These are phyloP conservation scores for Dactylellina leptospora DNA, from an alignment of 2,329 filamentous ascomycete genomes.

Conservation along the genomic window DNA sequence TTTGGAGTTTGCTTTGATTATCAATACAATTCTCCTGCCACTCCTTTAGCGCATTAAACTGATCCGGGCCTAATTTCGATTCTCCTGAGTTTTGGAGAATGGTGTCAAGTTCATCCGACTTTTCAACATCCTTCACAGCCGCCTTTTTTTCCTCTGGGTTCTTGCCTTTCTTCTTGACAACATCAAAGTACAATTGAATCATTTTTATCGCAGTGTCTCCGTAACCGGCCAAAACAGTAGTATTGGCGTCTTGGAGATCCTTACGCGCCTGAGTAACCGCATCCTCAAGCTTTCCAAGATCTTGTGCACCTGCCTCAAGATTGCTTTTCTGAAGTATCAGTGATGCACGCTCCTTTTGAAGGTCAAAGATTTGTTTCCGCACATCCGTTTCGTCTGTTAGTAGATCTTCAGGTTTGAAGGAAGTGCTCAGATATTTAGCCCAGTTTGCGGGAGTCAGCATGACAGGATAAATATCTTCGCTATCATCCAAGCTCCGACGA, in stretches of 20 bases:
- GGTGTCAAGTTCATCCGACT: background rate
- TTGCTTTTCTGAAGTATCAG: background rate
- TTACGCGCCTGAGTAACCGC: background rate
- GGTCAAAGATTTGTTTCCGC: background rate
- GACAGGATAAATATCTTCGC: background rate
- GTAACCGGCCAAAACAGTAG: background rate
- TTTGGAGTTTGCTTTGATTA: background rate
- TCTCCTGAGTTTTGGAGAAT: background rate
- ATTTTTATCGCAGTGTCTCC: background rate
- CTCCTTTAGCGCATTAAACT: background rate
- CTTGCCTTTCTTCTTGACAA: background rate
- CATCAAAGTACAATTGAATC: background rate
- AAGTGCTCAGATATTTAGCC: background rate
- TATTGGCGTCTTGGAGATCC: background rate
- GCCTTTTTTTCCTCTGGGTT: background rate
- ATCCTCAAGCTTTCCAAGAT: background rate
- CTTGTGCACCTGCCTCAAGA: background rate
- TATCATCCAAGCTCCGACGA: slow-evolving; percentile 2
- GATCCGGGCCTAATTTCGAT: background rate
- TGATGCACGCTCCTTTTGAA: background rate
- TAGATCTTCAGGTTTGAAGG: background rate
- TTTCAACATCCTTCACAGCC: background rate
- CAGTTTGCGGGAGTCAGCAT: background rate
- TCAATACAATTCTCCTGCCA: background rate
- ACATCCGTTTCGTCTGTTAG: background rate